Evolutionary conservation across 2,329 filamentous ascomycete genomes (phyloP), one percentile per base, ranked within the genome.

Genomic region (Apiospora sp.): DNA sequence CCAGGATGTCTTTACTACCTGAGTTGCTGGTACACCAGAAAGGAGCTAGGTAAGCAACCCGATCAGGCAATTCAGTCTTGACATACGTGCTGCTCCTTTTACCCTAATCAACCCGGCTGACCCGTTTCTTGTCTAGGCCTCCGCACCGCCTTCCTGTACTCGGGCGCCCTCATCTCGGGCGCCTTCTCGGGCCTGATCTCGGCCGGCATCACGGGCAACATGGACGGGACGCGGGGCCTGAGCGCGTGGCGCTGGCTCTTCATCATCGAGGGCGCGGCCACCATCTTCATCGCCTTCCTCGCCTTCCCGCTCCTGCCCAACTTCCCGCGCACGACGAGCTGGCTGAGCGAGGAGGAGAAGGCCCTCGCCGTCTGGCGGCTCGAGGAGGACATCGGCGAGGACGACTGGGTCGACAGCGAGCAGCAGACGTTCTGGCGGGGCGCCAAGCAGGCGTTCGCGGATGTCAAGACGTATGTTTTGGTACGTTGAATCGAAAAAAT

Each of bases 121-220:
- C 16, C 19, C 12, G 12, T 19, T 6, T 16, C 43, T 13, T 12
- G 4, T 22, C 19, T n/a, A 1, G 89, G 88, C 13, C 82, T 92
- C n/a, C 86, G 91, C 13, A 92, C 90, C 19, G 90, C 91, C 1
- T 83, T 92, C 27, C 85, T 93, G 8, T 93, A 93, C 79, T 90
- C 91, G 0, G 93, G 92, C 0, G 90, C 90, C 0, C 84, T 94
- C 41, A 87, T 94, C 27, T 92, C 91, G 0, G 92, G 92, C 5
- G 92, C 92, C 1, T 94, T 94, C 77, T 92, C 91, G 0, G 92
- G 91, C 2, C 81, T 92, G 12, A 88, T 92, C 49, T 86, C 89
- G 1, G 89, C 89, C 0, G 90, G 92, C 8, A 93, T 95, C 71
- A 90, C 89, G 0, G 83, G 84, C n/a, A 89, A 91, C 69, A 88